Evolutionary conservation across 176 grass and related monocot genomes (phyloP).

Genomic region (Oryza rufipogon): DNA sequence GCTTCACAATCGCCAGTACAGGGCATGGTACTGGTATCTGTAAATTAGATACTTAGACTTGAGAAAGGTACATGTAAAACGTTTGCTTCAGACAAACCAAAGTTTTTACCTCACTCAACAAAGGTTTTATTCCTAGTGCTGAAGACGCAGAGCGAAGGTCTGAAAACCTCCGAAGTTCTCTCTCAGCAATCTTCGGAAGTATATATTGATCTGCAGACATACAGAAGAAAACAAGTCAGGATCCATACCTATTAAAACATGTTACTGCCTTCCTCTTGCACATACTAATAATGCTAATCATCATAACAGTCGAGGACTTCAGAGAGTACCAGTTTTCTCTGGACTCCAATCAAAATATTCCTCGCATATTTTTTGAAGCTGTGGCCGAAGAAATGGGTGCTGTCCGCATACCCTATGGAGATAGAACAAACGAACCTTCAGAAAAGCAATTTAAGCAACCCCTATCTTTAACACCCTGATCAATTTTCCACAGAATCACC

Average conservation of each 20-base stretch:
- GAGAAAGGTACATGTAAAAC: slow-evolving; percentile 30
- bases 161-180: slow-evolving; percentile 85
- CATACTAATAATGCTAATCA: slow-evolving; percentile 27
- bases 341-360: slow-evolving; percentile 77
- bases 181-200: slow-evolving; percentile 94
- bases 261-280: slow-evolving; percentile 6
- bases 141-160: slow-evolving; percentile 68
- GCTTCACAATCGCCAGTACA: slow-evolving; percentile 62
- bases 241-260: slow-evolving; percentile 7
- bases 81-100: slow-evolving; percentile 22
- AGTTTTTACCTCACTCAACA: slow-evolving; percentile 46
- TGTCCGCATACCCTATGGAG: slow-evolving; percentile 60
- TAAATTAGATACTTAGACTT: slow-evolving; percentile 38
- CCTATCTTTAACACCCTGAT: background rate
- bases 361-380: slow-evolving; percentile 79
- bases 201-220: slow-evolving; percentile 80
- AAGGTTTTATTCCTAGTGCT: slow-evolving; percentile 52
- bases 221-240: slow-evolving; percentile 23
- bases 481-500: slow-evolving; percentile 3
- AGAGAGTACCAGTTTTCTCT: slow-evolving; percentile 74
- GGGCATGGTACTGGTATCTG: slow-evolving; percentile 90
- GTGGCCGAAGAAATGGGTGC: slow-evolving; percentile 57
- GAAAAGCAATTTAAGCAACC: background rate
- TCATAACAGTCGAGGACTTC: slow-evolving; percentile 17
- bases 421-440: slow-evolving; percentile 34